Evolutionary conservation across 78 protist genomes (phyloP), one percentile per base, ranked within the genome.

Genomic region (Dictyostelium intermedium): DNA sequence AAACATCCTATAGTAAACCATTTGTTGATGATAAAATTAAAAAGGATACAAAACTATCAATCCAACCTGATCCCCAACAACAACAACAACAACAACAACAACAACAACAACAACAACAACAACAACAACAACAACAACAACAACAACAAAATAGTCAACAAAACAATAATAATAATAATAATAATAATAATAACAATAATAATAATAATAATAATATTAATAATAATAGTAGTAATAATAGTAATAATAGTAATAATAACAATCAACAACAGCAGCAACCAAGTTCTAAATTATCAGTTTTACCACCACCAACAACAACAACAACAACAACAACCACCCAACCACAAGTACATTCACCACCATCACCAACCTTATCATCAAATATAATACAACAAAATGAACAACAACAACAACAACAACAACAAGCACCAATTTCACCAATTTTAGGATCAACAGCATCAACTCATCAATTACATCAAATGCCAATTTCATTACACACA

Each of bases 1-100:
- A 87, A 66, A 87, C 93, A 14, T 53, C 84, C 25, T 85, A 74
- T 66, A 35, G 27, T 30, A 80, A 80, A 50, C 41, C 47, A 77
- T 34, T 50, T 41, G 66, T 23, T 56, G 74, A 82, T 35, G 74
- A 82, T 27, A 82, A 82, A 60, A 25, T 16, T 30, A 80, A 47
- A 80, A 47, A 39, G 30, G 86, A 82, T 82, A 23, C 73, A 35
- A 82, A 85, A 73, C n/a, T 66, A 50, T 47, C 91, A 70, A 45
- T 74, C 32, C 91, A 85, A 85, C 61, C 81, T 13, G 84, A 73
- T 35, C 81, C 35, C 9, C 63, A 66, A 76, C 82, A 6, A 35
- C 43, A 77, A 5, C 34, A 66, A 66, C 69, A 60, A 23, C 3
- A 8, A 8, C 27, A 56, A 56, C 66, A 56, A 56, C 66, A 5